Conservation (phyloP, 2,329 filamentous ascomycete genomes). For the Aureobasidium leucospermi region DNA sequence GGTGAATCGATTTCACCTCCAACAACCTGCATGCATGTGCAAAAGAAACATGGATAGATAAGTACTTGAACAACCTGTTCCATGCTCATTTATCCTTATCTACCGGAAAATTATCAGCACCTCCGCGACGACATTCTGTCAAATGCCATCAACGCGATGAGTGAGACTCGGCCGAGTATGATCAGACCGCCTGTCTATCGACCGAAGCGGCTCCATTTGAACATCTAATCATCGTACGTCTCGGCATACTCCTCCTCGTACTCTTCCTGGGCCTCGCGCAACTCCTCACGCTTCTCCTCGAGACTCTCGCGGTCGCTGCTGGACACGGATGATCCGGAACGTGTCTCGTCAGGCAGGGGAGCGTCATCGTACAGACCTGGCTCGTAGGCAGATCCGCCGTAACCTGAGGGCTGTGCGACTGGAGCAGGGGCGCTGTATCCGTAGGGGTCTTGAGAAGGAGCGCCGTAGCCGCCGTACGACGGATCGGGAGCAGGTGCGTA, state of each 20-base stretch:
- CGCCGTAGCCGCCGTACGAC: not conserved
- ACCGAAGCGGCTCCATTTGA: not conserved
- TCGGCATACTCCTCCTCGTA: conserved; percentile 47
- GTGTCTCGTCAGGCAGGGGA: conserved; percentile 11
- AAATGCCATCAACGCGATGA: not conserved
- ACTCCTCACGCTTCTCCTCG: conserved; percentile 28
- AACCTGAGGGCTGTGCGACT: conserved; percentile 13
- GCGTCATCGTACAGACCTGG: conserved; percentile 13
- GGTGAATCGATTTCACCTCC: not conserved
- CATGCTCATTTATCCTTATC: not conserved
- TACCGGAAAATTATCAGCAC: not conserved
- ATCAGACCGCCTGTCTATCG: not conserved
- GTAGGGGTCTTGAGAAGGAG: not conserved
- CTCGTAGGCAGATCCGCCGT: conserved; percentile 11
- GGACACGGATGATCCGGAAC: conserved; percentile 7
- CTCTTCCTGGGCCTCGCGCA: conserved; percentile 44
- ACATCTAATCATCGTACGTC: conserved; percentile 25
- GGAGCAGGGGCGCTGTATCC: conserved; percentile 19
- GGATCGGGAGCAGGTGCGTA: conserved; percentile 8
- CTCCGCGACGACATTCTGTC: not conserved
- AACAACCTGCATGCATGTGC: not conserved
- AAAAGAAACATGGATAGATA: not conserved
- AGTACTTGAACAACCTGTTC: not conserved
- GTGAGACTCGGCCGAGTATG: not conserved
- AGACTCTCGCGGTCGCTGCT: conserved; percentile 48